phyloP scores from a whole-genome alignment of 2,329 filamentous ascomycete species.

The Fusarium nodosum region DNA sequence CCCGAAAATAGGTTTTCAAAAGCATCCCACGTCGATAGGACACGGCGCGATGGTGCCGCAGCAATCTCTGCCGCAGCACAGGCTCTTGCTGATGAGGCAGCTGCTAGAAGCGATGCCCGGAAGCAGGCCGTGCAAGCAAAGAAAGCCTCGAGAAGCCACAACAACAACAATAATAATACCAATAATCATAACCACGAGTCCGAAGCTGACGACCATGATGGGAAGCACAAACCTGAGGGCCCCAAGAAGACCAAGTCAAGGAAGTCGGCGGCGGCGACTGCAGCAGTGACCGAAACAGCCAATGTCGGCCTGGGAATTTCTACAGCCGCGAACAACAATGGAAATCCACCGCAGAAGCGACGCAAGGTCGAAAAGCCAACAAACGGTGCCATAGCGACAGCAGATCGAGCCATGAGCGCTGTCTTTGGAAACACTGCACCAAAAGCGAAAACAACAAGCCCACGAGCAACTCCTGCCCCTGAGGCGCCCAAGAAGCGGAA shows the following conservation, averaged over 20 bases:
- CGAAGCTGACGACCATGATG: constrained; percentile 80
- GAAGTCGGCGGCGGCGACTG: constrained; percentile 62
- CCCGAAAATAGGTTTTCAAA: constrained; percentile 80
- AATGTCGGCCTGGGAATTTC: constrained; percentile 76
- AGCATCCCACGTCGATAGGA: constrained; percentile 77
- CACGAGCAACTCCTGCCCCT: constrained; percentile 75
- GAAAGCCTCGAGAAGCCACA: constrained; percentile 75
- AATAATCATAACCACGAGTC: constrained; percentile 68
- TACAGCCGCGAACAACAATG: constrained; percentile 65
- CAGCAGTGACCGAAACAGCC: constrained; percentile 61
- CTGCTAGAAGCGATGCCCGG: constrained; percentile 84
- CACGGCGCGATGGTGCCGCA: constrained; percentile 82
- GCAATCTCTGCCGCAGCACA: constrained; percentile 83
- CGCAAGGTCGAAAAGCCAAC: constrained; percentile 82
- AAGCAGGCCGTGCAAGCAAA: constrained; percentile 85
- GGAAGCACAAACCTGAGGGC: constrained; percentile 61
- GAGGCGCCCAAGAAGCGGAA: constrained; percentile 81
- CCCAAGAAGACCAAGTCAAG: constrained; percentile 77
- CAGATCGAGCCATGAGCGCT: constrained; percentile 77
- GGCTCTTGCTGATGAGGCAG: constrained; percentile 84
- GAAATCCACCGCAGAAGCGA: constrained; percentile 76
- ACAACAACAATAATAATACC: constrained; percentile 37
- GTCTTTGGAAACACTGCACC: constrained; percentile 65
- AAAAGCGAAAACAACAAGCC: constrained; percentile 74
- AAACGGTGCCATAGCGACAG: constrained; percentile 62